Evolutionary conservation across 441 rosid species (phyloP).

Genomic region (Raphanus hybrid): DNA sequence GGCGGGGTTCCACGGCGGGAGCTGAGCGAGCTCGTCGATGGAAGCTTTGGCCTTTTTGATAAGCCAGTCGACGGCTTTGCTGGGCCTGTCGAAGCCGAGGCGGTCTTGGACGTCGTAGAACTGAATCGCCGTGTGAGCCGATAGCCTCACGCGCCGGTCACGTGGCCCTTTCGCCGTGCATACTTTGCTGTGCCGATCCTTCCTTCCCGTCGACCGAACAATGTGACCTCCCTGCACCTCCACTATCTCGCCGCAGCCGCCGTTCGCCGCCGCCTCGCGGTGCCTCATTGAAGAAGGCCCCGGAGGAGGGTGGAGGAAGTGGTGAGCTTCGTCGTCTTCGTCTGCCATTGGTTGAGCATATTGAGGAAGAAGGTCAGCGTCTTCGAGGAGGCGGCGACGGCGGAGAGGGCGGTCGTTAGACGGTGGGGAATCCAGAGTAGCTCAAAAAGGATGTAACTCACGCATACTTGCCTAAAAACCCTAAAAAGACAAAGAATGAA

Average conservation of each 20-base stretch:
- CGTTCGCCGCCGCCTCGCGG: slow-evolving; percentile 37
- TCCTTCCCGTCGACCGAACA: slow-evolving; percentile 85
- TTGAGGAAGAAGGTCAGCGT: slow-evolving; percentile 26
- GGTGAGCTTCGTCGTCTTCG: slow-evolving; percentile 19
- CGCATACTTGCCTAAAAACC: slow-evolving; percentile 37
- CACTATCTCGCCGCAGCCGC: slow-evolving; percentile 77
- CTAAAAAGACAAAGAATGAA: slow-evolving; percentile 18
- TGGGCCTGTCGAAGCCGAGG: slow-evolving; percentile 91
- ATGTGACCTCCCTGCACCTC: slow-evolving; percentile 98
- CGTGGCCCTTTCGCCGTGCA: slow-evolving; percentile 93
- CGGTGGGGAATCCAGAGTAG: slow-evolving; percentile 41
- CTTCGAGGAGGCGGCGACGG: slow-evolving; percentile 34
- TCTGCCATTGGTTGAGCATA: slow-evolving; percentile 36
- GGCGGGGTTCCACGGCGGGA: slow-evolving; percentile 80
- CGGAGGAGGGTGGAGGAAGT: slow-evolving; percentile 18
- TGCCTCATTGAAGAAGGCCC: slow-evolving; percentile 46
- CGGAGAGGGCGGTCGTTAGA: slow-evolving; percentile 29
- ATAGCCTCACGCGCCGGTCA: slow-evolving; percentile 90
- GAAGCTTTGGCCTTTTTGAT: slow-evolving; percentile 80
- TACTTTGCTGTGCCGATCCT: slow-evolving; percentile 94
- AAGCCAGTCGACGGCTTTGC: slow-evolving; percentile 96
- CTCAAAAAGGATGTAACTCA: slow-evolving; percentile 40
- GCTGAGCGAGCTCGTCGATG: slow-evolving; percentile 86
- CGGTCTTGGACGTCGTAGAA: slow-evolving; percentile 96
- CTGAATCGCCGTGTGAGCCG: slow-evolving; percentile 91